Base-by-base conservation (phyloP, 169 alveolate genomes). In the Eimeria falciformis region DNA sequence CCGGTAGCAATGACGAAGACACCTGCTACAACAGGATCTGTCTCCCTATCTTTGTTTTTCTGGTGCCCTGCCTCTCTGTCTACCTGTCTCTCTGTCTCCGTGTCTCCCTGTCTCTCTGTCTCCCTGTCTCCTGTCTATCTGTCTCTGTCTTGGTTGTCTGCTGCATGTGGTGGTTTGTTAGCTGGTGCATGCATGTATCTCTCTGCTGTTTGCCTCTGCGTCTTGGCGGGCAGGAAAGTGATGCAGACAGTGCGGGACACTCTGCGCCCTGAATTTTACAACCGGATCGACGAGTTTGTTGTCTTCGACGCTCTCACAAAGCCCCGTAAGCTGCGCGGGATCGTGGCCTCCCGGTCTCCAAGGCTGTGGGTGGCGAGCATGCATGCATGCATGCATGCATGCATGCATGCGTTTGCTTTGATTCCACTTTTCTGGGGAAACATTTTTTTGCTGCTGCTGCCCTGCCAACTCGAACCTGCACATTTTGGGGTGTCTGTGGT, bases 261-360 rank as follows among this genome's bases (percentile, higher is more conserved):
- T 43, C 94, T 97, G 88, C 92, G 97, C 55, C 99, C 99, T 3
- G 99, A 97, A 84, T 97, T 97, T 86, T 92, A 96, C 81, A 97
- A 97, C 93, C 94, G 99, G 78, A 89, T 97, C 62, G 99, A 97
- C 91, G 99, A 97, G 88, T 96, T 97, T 50, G 75, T 94, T 58
- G 90, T 94, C 33, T 94, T 94, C 75, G 93, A 78, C 62, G 69
- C 94, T 1, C 95, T 94, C 73, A 33, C 84, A 47, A 82, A 65
- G 46, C 23, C 23, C 25, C 93, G 94, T 91, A 18, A 17, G 94
- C 40, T n/a, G n/a, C n/a, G n/a, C n/a, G n/a, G n/a, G n/a, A n/a
- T n/a, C n/a, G n/a, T n/a, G n/a, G n/a, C n/a, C n/a, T n/a, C n/a
- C n/a, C n/a, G n/a, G n/a, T n/a, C n/a, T n/a, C n/a, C n/a, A 53